Conservation (phyloP, 2,329 filamentous ascomycete species). For the Exophiala mesophila region DNA sequence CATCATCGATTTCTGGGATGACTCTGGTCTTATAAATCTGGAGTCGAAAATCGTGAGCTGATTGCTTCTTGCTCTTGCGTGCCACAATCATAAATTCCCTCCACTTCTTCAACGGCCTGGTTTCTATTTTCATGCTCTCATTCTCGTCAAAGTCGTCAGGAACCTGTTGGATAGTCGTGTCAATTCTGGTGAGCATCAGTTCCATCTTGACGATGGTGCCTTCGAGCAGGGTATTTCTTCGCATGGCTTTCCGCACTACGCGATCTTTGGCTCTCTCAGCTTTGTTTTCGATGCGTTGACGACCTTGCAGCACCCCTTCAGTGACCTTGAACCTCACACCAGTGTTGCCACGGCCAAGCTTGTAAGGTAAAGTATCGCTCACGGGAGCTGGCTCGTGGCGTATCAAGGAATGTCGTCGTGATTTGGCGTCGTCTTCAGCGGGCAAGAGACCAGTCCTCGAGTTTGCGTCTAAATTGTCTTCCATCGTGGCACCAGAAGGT, state of each 20-base stretch:
- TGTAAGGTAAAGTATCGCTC: constrained; percentile 10
- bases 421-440: not conserved
- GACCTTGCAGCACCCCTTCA: constrained; percentile 39
- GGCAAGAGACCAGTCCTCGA: constrained; percentile 20
- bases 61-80: constrained; percentile 48
- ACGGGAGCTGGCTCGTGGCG: constrained; percentile 23
- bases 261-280: constrained; percentile 35
- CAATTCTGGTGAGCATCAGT: constrained; percentile 62
- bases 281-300: constrained; percentile 36
- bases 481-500: constrained; percentile 8
- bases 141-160: constrained; percentile 62
- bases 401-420: constrained; percentile 8
- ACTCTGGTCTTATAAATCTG: constrained; percentile 60
- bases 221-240: constrained; percentile 42
- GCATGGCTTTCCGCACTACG: constrained; percentile 33
- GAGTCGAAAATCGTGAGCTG: constrained; percentile 52
- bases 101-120: constrained; percentile 59
- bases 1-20: constrained; percentile 55
- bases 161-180: constrained; percentile 48
- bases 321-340: constrained; percentile 41
- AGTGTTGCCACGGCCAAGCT: constrained; percentile 13
- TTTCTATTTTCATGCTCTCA: constrained; percentile 55
- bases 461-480: constrained; percentile 16
- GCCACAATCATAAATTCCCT: constrained; percentile 60
- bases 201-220: constrained; percentile 64